Evolutionary conservation across 257 asterid species (phyloP).

Genomic region (Jasminum sambac): DNA sequence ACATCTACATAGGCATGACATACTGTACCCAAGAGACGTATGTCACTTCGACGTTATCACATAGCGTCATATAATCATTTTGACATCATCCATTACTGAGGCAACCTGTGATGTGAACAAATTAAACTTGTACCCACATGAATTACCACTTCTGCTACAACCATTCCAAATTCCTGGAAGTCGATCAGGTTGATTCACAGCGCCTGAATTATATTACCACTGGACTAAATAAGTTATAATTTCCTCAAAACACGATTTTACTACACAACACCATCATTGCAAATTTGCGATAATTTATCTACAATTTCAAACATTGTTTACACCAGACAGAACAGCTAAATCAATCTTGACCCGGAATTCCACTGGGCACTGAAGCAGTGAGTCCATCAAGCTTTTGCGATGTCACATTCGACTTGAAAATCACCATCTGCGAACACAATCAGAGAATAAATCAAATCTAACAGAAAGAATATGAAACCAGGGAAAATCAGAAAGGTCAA

Average conservation of each 20-base stretch:
- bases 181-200: not conserved
- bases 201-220: slow-evolving; percentile 15
- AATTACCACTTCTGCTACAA: too few species aligned
- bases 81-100: too few species aligned
- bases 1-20: too few species aligned
- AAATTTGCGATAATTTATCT: slow-evolving; percentile 33
- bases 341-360: slow-evolving; percentile 28
- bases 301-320: slow-evolving; percentile 27
- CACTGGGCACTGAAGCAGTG: not conserved
- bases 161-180: not conserved
- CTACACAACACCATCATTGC: slow-evolving; percentile 26
- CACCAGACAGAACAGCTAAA: slow-evolving; percentile 13
- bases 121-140: too few species aligned
- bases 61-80: too few species aligned
- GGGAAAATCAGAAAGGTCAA: slow-evolving; percentile 13
- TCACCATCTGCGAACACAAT: slow-evolving; percentile 70
- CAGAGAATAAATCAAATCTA: slow-evolving; percentile 11
- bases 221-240: not conserved
- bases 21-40: too few species aligned
- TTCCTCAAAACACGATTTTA: slow-evolving; percentile 26
- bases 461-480: not conserved
- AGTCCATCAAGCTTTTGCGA: slow-evolving; percentile 17
- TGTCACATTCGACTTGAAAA: slow-evolving; percentile 66
- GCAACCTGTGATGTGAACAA: too few species aligned
- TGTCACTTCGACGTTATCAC: too few species aligned